Base-by-base conservation (phyloP, 495 filamentous ascomycete genomes). In the Geoglossum glabrum region DNA sequence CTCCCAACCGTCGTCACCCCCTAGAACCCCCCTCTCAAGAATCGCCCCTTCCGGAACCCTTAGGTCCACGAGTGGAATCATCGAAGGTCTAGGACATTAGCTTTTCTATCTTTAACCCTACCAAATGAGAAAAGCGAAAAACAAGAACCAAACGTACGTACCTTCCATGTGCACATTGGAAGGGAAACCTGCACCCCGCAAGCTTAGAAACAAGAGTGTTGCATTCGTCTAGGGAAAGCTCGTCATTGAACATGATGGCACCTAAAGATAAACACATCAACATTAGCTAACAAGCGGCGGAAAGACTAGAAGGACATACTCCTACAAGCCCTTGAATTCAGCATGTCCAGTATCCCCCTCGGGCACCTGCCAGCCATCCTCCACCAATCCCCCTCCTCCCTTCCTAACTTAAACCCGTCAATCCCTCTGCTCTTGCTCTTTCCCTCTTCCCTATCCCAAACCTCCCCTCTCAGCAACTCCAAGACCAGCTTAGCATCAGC, bases 181-280 rank as follows among this genome's bases (percentile, higher is more conserved):
- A 97, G 6, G 93, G 92, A 64, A 97, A 92, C 0, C 73, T 79
- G 60, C 86, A 93, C 1, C 63, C 63, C 9, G 80, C 75, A 33
- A 98, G 71, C 43, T 73, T 74, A 13, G 61, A 43, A 10, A 96
- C 69, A 19, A 98, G 66, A 15, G 64, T 67, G 49, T 72, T 63
- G 65, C 89, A 95, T 64, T 95, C 79, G 8, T 76, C 74, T 0
- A 71, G 57, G 0, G 72, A 75, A 47, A 97, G 65, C 10, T 67
- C 68, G 63, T 98, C 92, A 62, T 96, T 96, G 71, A 98, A 98
- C 92, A 98, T 98, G 68, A 97, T 85, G 7, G 92, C 87, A 43
- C 79, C 70, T 72, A n/a, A n/a, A n/a, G n/a, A n/a, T n/a, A n/a
- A n/a, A n/a, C n/a, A n/a, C n/a, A n/a, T n/a, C n/a, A n/a, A n/a